These are phyloP conservation scores for Chrysanthemum makinoi DNA, from an alignment of 129 eudicot species.

Conservation along the genomic window DNA sequence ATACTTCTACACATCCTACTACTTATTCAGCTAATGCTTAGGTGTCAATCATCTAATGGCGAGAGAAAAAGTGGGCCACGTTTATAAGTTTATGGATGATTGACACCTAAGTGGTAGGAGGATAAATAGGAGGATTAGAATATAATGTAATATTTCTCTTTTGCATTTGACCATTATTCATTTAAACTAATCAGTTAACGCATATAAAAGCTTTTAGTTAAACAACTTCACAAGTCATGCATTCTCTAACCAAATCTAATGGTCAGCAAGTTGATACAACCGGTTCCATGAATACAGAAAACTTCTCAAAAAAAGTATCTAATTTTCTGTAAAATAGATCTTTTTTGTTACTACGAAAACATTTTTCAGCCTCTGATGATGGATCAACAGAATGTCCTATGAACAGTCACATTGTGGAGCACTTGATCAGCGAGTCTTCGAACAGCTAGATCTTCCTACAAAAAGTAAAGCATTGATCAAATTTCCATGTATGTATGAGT, in stretches of 20 bases:
- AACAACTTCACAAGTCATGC: neutral
- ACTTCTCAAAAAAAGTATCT: neutral
- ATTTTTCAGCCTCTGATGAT: slow-evolving; percentile 2
- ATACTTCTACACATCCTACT: too few relatives aligned
- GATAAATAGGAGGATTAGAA: too few relatives aligned
- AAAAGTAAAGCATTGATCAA: slow-evolving; percentile 4
- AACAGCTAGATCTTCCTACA: slow-evolving; percentile 29
- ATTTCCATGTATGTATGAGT: neutral
- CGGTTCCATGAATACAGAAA: neutral
- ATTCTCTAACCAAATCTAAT: neutral
- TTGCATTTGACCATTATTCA: too few relatives aligned
- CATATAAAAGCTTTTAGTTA: neutral
- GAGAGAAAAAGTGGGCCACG: too few relatives aligned
- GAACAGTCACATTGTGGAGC: slow-evolving; percentile 25
- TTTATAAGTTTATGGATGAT: too few relatives aligned
- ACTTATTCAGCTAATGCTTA: too few relatives aligned
- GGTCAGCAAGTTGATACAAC: neutral
- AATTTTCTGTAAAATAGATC: too few relatives aligned
- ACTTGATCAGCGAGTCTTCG: slow-evolving; percentile 38
- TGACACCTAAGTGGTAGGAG: too few relatives aligned
- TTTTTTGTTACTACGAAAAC: neutral
- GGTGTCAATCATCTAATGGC: too few relatives aligned
- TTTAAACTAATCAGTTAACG: too few relatives aligned
- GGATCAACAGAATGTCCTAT: slow-evolving; percentile 9
- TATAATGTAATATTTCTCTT: too few relatives aligned